These are phyloP conservation scores for Phyllosticta citriasiana DNA, from an alignment of 2,329 filamentous ascomycete genomes.

Conservation along the genomic window DNA sequence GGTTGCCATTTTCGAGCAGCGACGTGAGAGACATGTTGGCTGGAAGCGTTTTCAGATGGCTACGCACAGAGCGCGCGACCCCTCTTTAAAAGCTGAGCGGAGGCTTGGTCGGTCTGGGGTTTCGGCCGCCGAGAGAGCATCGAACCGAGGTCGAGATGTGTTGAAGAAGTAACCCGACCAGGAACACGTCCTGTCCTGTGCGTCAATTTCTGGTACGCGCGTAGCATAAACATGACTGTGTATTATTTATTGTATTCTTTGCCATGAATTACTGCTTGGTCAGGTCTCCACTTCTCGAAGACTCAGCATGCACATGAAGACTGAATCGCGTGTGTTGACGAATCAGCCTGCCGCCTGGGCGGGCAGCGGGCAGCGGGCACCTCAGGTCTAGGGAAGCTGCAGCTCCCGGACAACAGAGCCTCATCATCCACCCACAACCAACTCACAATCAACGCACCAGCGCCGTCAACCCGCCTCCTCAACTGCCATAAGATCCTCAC, in stretches of 20 bases:
- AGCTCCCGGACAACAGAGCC: constrained; percentile 2
- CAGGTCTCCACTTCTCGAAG: background rate
- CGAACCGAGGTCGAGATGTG: background rate
- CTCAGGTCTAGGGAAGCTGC: constrained; percentile 3
- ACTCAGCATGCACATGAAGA: background rate
- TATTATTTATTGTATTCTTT: background rate
- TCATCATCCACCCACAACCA: constrained; percentile 4
- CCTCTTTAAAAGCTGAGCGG: background rate
- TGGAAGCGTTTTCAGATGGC: background rate
- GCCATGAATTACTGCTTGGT: background rate
- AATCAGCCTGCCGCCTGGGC: background rate
- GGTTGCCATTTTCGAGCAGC: constrained; percentile 21
- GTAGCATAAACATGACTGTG: background rate
- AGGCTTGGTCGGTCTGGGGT: background rate
- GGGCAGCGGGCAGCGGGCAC: background rate
- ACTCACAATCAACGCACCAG: background rate
- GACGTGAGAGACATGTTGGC: background rate
- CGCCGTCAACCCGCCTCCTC: background rate
- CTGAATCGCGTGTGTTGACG: background rate
- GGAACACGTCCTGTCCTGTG: background rate
- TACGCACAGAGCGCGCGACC: background rate
- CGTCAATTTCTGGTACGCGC: background rate
- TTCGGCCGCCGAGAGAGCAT: background rate
- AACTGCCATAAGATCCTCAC: background rate
- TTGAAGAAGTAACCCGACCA: background rate